Evolutionary conservation across 1,139 yeast species (phyloP).

Genomic region (Yamadazyma buinensis): DNA sequence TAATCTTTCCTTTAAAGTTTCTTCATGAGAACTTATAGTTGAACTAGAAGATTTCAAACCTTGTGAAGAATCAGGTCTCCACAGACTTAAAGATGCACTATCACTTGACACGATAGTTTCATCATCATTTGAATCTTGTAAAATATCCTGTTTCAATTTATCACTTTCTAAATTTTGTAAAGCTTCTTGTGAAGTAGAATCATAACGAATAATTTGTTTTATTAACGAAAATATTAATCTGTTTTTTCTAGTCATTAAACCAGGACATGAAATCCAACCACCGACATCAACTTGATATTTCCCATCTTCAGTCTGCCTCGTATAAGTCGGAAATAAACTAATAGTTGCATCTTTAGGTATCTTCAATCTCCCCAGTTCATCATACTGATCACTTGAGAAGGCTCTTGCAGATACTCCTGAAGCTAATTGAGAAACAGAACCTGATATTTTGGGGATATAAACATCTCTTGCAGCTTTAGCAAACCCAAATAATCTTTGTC

Average conservation of each 20-base stretch:
- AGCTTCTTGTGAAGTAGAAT: slow-evolving; percentile 22
- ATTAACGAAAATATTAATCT: slow-evolving; percentile 65
- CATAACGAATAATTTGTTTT: slow-evolving; percentile 58
- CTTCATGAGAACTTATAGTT: slow-evolving; percentile 22
- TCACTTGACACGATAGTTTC: slow-evolving; percentile 13
- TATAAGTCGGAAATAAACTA: slow-evolving; percentile 61
- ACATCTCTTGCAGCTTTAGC: slow-evolving; percentile 56
- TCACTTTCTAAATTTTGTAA: slow-evolving; percentile 29
- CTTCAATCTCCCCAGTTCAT: slow-evolving; percentile 29
- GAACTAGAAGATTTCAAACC: slow-evolving; percentile 2
- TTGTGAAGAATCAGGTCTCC: not conserved
- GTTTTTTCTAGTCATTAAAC: slow-evolving; percentile 67
- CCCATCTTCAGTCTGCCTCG: slow-evolving; percentile 33
- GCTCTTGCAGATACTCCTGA: slow-evolving; percentile 40
- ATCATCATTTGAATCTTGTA: slow-evolving; percentile 14
- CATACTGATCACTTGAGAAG: slow-evolving; percentile 25
- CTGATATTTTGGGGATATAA: slow-evolving; percentile 51
- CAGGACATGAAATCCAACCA: slow-evolving; percentile 74
- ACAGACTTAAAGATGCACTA: slow-evolving; percentile 4
- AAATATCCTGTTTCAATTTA: slow-evolving; percentile 25
- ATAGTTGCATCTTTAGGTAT: slow-evolving; percentile 38
- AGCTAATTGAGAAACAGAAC: slow-evolving; percentile 48
- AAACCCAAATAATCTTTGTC: slow-evolving; percentile 43
- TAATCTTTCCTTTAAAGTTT: slow-evolving; percentile 50
- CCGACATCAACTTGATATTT: slow-evolving; percentile 57